These are phyloP conservation scores for Hypsizygus ulmarius DNA, from an alignment of 1,284 basidiomycete genomes.

Conservation along the genomic window DNA sequence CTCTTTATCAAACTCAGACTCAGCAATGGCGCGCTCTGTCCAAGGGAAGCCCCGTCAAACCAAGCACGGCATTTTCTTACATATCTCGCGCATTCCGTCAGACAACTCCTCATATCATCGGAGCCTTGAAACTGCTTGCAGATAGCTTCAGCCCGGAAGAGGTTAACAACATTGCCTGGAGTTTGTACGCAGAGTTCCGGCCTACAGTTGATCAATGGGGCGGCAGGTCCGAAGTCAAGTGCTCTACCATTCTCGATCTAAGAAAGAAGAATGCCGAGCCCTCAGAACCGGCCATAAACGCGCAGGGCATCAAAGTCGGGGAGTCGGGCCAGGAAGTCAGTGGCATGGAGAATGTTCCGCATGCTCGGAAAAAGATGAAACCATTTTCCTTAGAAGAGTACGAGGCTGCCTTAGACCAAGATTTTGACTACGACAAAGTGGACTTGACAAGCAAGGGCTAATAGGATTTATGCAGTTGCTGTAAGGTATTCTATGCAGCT, in stretches of 20 bases:
- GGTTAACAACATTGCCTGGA: slow-evolving; percentile 68
- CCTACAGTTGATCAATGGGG: slow-evolving; percentile 76
- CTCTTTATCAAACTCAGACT: slow-evolving; percentile 71
- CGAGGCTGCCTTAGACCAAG: slow-evolving; percentile 49
- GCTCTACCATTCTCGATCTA: slow-evolving; percentile 57
- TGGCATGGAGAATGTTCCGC: slow-evolving; percentile 10
- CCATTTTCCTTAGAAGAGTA: slow-evolving; percentile 46
- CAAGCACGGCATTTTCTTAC: slow-evolving; percentile 76
- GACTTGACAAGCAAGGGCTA: slow-evolving; percentile 24
- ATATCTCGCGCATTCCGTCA: slow-evolving; percentile 79
- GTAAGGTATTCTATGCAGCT: slow-evolving; percentile 20
- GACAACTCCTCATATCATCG: slow-evolving; percentile 71
- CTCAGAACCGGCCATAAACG: background rate
- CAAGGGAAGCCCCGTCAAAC: slow-evolving; percentile 68
- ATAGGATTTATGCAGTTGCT: slow-evolving; percentile 10
- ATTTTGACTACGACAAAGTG: slow-evolving; percentile 42
- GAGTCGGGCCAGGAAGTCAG: slow-evolving; percentile 15
- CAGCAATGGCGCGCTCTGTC: slow-evolving; percentile 82
- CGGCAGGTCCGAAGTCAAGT: slow-evolving; percentile 63
- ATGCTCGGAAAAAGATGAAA: slow-evolving; percentile 39
- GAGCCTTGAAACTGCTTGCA: slow-evolving; percentile 79
- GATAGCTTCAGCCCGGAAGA: slow-evolving; percentile 63
- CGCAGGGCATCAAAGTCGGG: slow-evolving; percentile 16
- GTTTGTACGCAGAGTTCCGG: slow-evolving; percentile 75
- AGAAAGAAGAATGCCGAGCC: slow-evolving; percentile 32